phyloP scores from a whole-genome alignment of 2,329 filamentous ascomycete species.

The Curvularia verruculosa region DNA sequence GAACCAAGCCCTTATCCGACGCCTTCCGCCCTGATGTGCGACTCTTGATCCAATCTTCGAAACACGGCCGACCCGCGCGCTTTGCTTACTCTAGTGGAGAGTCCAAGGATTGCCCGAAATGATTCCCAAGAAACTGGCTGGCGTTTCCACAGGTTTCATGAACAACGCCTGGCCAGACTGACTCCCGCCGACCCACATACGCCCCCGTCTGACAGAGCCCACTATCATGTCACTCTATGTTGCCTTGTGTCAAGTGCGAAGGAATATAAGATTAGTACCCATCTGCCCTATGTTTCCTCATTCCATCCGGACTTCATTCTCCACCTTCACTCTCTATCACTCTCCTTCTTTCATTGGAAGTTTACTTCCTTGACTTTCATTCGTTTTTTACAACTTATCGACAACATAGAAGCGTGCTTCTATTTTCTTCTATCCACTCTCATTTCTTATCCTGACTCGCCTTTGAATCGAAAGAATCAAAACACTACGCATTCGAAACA shows the following conservation, averaged over 20 bases:
- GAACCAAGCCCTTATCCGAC: neutral
- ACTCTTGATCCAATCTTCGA: neutral
- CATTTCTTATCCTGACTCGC: neutral
- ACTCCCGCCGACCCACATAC: neutral
- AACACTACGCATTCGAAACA: neutral
- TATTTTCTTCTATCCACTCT: conserved; percentile 1
- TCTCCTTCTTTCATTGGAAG: conserved; percentile 15
- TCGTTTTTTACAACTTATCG: conserved; percentile 21
- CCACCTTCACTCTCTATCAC: conserved; percentile 1
- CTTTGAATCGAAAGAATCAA: neutral
- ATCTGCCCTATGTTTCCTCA: neutral
- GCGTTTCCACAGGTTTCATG: neutral
- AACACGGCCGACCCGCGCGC: neutral
- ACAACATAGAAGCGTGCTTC: conserved; percentile 25
- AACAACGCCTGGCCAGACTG: neutral
- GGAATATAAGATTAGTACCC: neutral
- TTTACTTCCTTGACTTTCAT: conserved; percentile 31
- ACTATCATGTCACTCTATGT: neutral
- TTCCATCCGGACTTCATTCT: conserved; percentile 6
- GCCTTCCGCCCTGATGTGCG: neutral
- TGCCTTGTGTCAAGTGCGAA: neutral
- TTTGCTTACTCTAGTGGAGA: neutral
- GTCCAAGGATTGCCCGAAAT: neutral
- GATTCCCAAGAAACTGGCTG: neutral
- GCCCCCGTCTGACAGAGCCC: neutral